Conservation (phyloP, 768 basidiomycete species). For the Amanita brunnescens region DNA sequence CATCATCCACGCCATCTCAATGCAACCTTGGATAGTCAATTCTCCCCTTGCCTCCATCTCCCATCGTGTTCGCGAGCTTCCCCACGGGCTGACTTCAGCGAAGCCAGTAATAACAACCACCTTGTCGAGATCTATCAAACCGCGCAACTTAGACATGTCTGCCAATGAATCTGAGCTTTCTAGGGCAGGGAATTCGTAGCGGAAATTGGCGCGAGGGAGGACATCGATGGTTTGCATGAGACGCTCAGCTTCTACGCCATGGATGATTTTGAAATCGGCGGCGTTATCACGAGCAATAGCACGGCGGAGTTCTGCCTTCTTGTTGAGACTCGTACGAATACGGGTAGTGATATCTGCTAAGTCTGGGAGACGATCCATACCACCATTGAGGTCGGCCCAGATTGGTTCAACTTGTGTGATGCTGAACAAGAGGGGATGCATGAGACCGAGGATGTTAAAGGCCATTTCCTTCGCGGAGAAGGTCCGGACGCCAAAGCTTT, state of each 20-base stretch:
- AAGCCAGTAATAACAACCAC: conserved; percentile 95
- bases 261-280: conserved; percentile 88
- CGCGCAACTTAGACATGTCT: conserved; percentile 72
- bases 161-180: conserved; percentile 60
- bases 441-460: conserved; percentile 97
- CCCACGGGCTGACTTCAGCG: conserved; percentile 98
- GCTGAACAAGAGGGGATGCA: conserved; percentile 99
- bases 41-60: conserved; percentile 99
- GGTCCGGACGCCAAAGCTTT: conserved; percentile 88
- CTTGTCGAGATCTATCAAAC: conserved; percentile 91
- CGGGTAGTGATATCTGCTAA: conserved; percentile 86
- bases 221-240: conserved; percentile 89
- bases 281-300: conserved; percentile 92
- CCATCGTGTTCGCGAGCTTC: conserved; percentile 96
- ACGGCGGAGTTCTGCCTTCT: conserved; percentile 87
- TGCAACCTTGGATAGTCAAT: conserved; percentile 94
- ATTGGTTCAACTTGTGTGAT: conserved; percentile 99
- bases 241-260: conserved; percentile 87
- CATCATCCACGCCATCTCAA: conserved; percentile 99
- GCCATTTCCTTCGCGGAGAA: conserved; percentile 99
- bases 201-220: conserved; percentile 96
- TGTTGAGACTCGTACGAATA: conserved; percentile 73
- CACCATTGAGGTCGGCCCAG: conserved; percentile 98
- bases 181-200: conserved; percentile 87
- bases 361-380: conserved; percentile 95